A percentile compares a stretch with the other conserved stretches of the same genome.
Evolutionary conservation across 495 filamentous ascomycete genomes (phyloP).

Genomic region (Neurospora sp.): DNA sequence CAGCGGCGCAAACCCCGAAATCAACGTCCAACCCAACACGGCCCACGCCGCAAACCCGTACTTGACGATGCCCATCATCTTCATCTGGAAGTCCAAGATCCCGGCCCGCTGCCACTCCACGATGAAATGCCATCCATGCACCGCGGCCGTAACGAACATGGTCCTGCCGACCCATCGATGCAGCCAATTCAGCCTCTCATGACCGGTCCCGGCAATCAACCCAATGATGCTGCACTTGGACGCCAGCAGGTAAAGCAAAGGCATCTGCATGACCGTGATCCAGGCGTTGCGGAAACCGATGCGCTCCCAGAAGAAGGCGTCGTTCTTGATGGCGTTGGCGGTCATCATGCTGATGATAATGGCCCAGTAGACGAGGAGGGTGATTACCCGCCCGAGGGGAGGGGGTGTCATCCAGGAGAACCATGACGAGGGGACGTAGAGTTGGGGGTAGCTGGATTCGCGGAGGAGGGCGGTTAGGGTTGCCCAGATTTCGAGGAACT

Average conservation of each 20-base stretch:
- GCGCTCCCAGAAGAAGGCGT: constrained; percentile 49
- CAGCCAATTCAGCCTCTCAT: constrained; percentile 75
- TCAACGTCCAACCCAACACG: constrained; percentile 58
- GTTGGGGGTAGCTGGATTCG: constrained; percentile 56
- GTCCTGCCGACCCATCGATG: constrained; percentile 73
- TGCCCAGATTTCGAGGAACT: constrained; percentile 46
- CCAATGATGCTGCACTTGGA: constrained; percentile 71
- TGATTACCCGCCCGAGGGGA: constrained; percentile 44
- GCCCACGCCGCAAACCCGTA: constrained; percentile 67
- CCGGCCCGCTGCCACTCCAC: constrained; percentile 55
- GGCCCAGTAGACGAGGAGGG: constrained; percentile 45
- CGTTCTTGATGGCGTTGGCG: constrained; percentile 31
- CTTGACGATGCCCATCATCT: constrained; percentile 52
- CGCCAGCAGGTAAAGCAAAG: constrained; percentile 67
- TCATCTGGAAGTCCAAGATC: constrained; percentile 51
- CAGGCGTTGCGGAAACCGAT: constrained; percentile 69
- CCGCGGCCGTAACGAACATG: constrained; percentile 60
- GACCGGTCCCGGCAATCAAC: constrained; percentile 53
- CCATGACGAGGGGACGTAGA: constrained; percentile 41
- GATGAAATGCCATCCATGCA: constrained; percentile 68
- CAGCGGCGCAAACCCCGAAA: constrained; percentile 59
- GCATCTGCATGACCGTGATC: constrained; percentile 72
- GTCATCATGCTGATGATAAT: constrained; percentile 49
- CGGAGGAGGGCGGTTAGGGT: constrained; percentile 58
- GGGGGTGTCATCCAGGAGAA: constrained; percentile 42